These are phyloP conservation scores for Xylaria scruposa DNA, from an alignment of 495 filamentous ascomycete genomes.

Conservation along the genomic window DNA sequence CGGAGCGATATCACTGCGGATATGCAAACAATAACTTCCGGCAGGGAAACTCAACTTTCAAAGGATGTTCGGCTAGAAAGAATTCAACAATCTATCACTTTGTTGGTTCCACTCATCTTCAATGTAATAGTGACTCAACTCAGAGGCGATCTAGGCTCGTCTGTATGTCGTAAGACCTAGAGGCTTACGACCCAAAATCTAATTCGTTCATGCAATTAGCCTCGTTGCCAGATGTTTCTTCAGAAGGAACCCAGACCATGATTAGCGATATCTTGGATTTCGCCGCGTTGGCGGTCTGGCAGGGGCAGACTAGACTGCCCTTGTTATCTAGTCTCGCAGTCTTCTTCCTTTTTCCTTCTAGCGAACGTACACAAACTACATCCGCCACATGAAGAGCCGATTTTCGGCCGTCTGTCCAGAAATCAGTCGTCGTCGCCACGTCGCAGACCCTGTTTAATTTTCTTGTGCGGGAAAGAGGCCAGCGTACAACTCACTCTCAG, in stretches of 20 bases:
- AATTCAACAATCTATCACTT: neutral
- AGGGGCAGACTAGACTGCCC: neutral
- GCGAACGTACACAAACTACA: neutral
- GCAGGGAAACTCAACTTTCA: too few species aligned
- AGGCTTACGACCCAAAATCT: neutral
- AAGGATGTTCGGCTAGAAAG: neutral
- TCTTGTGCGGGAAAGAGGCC: neutral
- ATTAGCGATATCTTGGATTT: neutral
- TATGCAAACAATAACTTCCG: neutral
- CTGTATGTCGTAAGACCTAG: neutral
- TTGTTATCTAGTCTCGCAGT: neutral
- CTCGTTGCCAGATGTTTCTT: neutral
- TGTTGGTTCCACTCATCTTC: neutral
- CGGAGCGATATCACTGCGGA: neutral
- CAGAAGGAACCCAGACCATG: neutral
- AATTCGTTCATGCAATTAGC: neutral
- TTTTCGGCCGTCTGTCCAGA: neutral
- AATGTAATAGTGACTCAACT: neutral
- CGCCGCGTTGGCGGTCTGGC: neutral
- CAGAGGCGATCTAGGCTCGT: neutral
- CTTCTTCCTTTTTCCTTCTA: too few species aligned
- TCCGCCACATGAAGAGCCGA: neutral
- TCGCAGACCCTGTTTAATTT: neutral
- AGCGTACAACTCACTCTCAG: slow-evolving; percentile 1
- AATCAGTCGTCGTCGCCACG: too few species aligned